A percentile compares a stretch with the other conserved stretches of the same genome.
Evolutionary conservation across 1,139 yeast species (phyloP).

Genomic region (Suhomyces coccinellae): DNA sequence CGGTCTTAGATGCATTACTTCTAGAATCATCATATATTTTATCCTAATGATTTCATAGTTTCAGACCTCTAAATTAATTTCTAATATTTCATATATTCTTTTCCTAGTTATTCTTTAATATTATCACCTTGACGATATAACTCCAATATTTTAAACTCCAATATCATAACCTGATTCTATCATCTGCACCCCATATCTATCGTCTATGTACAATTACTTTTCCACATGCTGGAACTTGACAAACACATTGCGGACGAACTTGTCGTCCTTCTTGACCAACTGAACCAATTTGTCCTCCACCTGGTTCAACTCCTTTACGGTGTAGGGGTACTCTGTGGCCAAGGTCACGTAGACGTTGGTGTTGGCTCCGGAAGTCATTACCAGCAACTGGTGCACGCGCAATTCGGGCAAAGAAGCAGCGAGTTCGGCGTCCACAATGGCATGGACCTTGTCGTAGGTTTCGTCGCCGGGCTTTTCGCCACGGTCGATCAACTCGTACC

Average conservation of each 20-base stretch:
- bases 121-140: too few relatives aligned
- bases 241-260: constrained; percentile 37
- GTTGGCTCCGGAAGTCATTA: constrained; percentile 75
- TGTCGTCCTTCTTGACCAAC: constrained; percentile 32
- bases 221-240: constrained; percentile 19
- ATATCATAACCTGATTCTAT: too few relatives aligned
- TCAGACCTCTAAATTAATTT: too few relatives aligned
- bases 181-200: too few relatives aligned
- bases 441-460: constrained; percentile 28
- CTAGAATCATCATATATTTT: too few relatives aligned
- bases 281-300: constrained; percentile 28
- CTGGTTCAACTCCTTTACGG: constrained; percentile 28
- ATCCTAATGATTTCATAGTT: too few relatives aligned
- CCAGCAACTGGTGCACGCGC: constrained; percentile 48
- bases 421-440: constrained; percentile 25
- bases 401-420: constrained; percentile 20
- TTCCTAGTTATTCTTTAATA: too few relatives aligned
- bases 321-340: constrained; percentile 19
- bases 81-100: too few relatives aligned
- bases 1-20: too few relatives aligned
- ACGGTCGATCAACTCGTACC: constrained; percentile 72
- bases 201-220: neutral
- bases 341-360: constrained; percentile 37
- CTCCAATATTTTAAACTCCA: too few relatives aligned
- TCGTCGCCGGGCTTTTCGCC: constrained; percentile 39